phyloP scores from a whole-genome alignment of 1,139 yeast species.

The Petasospora fabianii region DNA sequence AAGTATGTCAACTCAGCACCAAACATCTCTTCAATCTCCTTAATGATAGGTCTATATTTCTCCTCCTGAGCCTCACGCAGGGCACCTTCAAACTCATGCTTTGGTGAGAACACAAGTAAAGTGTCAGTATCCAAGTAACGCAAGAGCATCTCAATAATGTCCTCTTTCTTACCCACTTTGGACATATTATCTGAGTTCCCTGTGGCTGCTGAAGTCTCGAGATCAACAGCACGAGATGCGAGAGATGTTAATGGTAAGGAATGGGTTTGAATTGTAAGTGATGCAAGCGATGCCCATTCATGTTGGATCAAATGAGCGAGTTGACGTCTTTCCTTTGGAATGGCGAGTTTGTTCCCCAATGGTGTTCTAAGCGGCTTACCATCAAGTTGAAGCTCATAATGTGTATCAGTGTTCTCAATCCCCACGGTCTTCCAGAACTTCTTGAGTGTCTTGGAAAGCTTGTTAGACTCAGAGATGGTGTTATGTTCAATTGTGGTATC shows the following conservation, averaged over 20 bases:
- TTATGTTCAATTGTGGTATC: conserved; percentile 15
- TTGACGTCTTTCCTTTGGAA: conserved; percentile 57
- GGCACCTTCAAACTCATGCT: conserved; percentile 75
- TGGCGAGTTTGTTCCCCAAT: conserved; percentile 61
- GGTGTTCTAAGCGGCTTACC: conserved; percentile 82
- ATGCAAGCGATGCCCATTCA: conserved; percentile 83
- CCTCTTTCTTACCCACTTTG: conserved; percentile 56
- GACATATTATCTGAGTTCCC: conserved; percentile 47
- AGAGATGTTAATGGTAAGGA: conserved; percentile 84
- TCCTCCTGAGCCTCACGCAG: conserved; percentile 75
- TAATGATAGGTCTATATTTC: conserved; percentile 68
- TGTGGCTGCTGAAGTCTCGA: conserved; percentile 33
- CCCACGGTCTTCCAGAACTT: conserved; percentile 86
- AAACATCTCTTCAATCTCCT: conserved; percentile 60
- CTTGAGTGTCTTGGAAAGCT: conserved; percentile 64
- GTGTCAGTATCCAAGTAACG: conserved; percentile 94
- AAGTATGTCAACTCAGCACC: conserved; percentile 44
- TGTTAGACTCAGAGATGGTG: conserved; percentile 63
- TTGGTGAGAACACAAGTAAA: conserved; percentile 79
- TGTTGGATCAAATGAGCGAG: conserved; percentile 76
- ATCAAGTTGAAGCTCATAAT: conserved; percentile 56
- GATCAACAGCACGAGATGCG: conserved; percentile 81
- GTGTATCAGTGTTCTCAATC: conserved; percentile 34
- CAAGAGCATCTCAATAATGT: conserved; percentile 53
- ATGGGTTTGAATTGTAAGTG: conserved; percentile 71